Evolutionary conservation across 805 yeast species (phyloP), one percentile per base, ranked within the genome.

Genomic region (Yamadazyma nakazawae): DNA sequence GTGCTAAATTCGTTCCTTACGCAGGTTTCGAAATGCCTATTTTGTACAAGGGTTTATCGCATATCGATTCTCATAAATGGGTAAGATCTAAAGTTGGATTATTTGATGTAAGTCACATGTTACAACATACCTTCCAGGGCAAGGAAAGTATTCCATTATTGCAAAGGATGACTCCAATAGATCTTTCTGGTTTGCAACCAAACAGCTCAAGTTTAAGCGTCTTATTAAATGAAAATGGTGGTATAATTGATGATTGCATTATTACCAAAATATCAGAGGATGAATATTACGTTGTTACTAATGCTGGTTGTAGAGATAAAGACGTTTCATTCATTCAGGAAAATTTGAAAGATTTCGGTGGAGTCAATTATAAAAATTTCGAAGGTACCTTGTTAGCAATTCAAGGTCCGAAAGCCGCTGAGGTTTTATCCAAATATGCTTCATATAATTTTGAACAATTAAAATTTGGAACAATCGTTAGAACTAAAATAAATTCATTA

Each of bases 21-120:
- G 98, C 98, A 14, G 97, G 97, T n/a, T 94, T 80, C 60, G 80
- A 84, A 40, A 92, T 94, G 97, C 99, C 99, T 1, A 90, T 94
- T 9, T 67, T 89, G 26, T 94, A 91, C 72, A 77, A 80, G 53
- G 82, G 76, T n/a, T 96, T 88, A 67, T 68, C 88, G 1, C 98
- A 92, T 64, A 82, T 89, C 35, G 96, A 90, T 51, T 90, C 97
- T 0, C 99, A 94, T 70, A 79, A 85, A 44, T 94, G 98, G 98
- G 95, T 92, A 0, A 80, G 99, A 64, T 60, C 72, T 17, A 79
- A 87, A 51, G 90, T 91, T 32, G 99, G 99, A 6, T 72, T 94
- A 42, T 94, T 94, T 59, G 99, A 94, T 63, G 99, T 94, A 43
- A 88, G 96, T 45, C 99, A 94, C 67, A 94, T 94, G 99, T 77